Conservation (phyloP, 2,329 filamentous ascomycete species). For the Calonectria crousiana region DNA sequence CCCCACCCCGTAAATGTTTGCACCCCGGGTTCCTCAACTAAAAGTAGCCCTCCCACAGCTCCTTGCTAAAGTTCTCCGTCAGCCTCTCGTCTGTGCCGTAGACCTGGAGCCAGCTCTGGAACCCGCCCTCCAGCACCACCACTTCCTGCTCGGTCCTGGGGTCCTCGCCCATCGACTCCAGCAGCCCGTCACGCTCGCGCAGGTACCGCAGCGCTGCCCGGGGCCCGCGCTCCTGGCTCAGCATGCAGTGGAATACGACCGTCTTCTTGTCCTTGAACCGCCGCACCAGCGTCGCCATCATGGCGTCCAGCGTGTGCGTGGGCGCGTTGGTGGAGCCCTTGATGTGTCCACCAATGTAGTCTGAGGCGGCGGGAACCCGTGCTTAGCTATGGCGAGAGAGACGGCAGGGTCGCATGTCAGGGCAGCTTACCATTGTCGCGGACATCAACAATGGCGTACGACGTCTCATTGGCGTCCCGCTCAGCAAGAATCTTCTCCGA, state of each 20-base stretch:
- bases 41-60: slow-evolving; percentile 80
- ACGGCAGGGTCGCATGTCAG: not conserved
- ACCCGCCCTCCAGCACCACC: slow-evolving; percentile 85
- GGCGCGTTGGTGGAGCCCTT: slow-evolving; percentile 81
- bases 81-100: slow-evolving; percentile 82
- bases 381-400: not conserved
- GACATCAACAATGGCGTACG: slow-evolving; percentile 86
- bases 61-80: slow-evolving; percentile 86
- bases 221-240: slow-evolving; percentile 92
- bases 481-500: slow-evolving; percentile 72
- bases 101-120: slow-evolving; percentile 88
- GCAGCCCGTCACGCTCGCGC: slow-evolving; percentile 71
- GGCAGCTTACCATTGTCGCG: slow-evolving; percentile 77
- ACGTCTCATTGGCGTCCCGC: slow-evolving; percentile 53
- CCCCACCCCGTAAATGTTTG: not conserved
- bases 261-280: slow-evolving; percentile 81
- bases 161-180: slow-evolving; percentile 48
- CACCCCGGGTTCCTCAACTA: not conserved
- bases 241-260: slow-evolving; percentile 94
- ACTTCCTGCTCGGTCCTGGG: slow-evolving; percentile 72
- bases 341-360: slow-evolving; percentile 94
- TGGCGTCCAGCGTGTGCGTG: slow-evolving; percentile 77
- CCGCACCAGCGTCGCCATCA: slow-evolving; percentile 85
- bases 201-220: slow-evolving; percentile 85
- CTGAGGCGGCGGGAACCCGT: slow-evolving; percentile 55